Base-by-base conservation (phyloP, 2,329 filamentous ascomycete species). In the Corniculantispora saksenae region DNA sequence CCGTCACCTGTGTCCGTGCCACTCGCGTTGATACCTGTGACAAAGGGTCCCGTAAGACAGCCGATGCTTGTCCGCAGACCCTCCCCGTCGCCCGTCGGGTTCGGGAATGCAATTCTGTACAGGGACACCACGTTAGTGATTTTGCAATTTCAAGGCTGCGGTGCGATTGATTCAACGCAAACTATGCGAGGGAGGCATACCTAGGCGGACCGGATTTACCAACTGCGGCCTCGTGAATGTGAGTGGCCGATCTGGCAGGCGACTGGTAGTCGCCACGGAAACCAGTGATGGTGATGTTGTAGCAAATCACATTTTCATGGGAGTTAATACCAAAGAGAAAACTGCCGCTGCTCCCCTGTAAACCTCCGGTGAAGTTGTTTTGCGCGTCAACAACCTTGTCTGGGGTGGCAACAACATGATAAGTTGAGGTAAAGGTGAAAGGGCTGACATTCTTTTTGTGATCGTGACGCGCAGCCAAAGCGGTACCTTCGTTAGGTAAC, bases 291-390 rank as follows among this genome's bases (percentile, higher is more conserved):
- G 78, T 82, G 73, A 86, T 85, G 75, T 85, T 81, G 73, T 79
- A 80, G 76, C 79, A 81, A 67, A 81, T 80, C 61, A 77, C 69
- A 61, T 81, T 73, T 38, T 78, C 73, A 25, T 76, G 69, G 32
- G 78, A 75, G 76, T 86, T 85, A 74, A 87, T 80, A 67, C 82
- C 83, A 69, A 81, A 83, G 70, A 82, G 80, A 79, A 81, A 86
- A 66, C 80, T 73, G 23, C 83, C 84, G 43, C 74, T 73, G 47
- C 81, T 78, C 40, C 81, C 81, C 47, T 74, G 69, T 15, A 82
- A 73, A 8, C 82, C 81, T 29, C 78, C 79, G 1, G 76, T 79
- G 29, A 68, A 70, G 61, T 72, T 63, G 61, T 75, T 77, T 7
- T 76, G 77, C 55, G 72, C 72, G 67, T 82, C 77, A 68, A 84